Percentiles rank a stretch among this genome's conserved stretches.
These are phyloP conservation scores for Murraya paniculata DNA, from an alignment of 345 rosid species.

Conservation along the genomic window DNA sequence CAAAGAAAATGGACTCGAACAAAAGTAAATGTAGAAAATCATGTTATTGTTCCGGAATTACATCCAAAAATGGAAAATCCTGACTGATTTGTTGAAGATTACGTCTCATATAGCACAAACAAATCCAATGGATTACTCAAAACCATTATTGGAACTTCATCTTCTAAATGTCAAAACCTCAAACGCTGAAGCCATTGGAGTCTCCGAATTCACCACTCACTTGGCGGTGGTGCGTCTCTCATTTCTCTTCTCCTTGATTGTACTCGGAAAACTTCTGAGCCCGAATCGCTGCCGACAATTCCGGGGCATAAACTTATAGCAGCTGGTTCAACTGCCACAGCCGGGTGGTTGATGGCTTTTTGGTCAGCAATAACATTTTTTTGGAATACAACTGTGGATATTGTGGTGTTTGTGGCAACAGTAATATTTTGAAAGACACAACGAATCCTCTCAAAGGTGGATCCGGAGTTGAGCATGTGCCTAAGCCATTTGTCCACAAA, in stretches of 20 bases:
- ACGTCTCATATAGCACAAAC: conserved; percentile 57
- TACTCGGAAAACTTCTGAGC: conserved; percentile 53
- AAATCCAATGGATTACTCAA: conserved; percentile 48
- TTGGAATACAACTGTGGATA: conserved; percentile 53
- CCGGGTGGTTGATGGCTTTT: conserved; percentile 30
- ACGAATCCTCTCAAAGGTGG: conserved; percentile 56
- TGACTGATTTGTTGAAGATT: conserved; percentile 56
- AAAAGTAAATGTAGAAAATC: conserved; percentile 51
- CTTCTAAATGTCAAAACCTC: conserved; percentile 59
- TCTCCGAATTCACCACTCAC: conserved; percentile 56
- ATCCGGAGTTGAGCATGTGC: conserved; percentile 16
- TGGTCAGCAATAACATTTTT: conserved; percentile 38
- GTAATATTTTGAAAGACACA: conserved; percentile 45
- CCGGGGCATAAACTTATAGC: conserved; percentile 37
- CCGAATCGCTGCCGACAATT: conserved; percentile 53
- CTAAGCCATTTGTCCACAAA: conserved; percentile 46
- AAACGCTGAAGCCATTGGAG: conserved; percentile 53
- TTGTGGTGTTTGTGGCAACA: conserved; percentile 38
- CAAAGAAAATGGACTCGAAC: conserved; percentile 60
- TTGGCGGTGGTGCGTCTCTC: conserved; percentile 60
- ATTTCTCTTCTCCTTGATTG: conserved; percentile 57
- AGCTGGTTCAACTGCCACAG: not conserved
- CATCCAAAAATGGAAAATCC: conserved; percentile 41
- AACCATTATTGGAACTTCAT: conserved; percentile 84
- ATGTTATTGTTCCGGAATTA: conserved; percentile 45